Evolutionary conservation across 176 grass and related monocot species (phyloP), one percentile per base, ranked within the genome.

Genomic region (Phragmites australis): DNA sequence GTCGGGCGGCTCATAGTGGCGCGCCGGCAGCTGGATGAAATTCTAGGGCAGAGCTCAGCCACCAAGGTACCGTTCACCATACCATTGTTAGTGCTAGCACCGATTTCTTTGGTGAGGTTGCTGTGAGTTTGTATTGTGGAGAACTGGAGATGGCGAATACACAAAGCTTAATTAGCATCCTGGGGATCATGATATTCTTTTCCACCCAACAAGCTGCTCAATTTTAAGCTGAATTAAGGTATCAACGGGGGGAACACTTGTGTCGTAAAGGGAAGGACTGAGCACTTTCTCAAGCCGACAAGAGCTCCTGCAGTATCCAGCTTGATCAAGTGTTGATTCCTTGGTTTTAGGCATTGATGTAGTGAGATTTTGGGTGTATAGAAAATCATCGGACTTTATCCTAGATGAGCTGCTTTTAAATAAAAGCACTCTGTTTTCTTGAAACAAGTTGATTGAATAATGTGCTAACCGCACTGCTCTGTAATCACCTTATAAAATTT

Each of bases 1-100:
- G 89, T 97, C 5, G 92, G 92, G 17, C 72, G 89, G 70, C 87
- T 94, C 80, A 88, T 90, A 56, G 19, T 97, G 39, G 81, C 84
- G 9, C 94, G 89, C 51, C 72, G 85, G 50, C 90, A 91, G 80
- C 86, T 97, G 39, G 88, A 90, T 41, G 84, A 65, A 26, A 68
- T 97, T 68, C 68, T 97, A 65, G 87, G 86, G 13, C 94, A 94
- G 83, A n/a, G 90, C 92, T 85, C 83, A 91, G 90, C 90, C 43
- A 94, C 63, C 76, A 82, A 91, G 83, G 95, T 94, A 66, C n/a
- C n/a, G n/a, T n/a, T n/a, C 13, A 26, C 2, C 10, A 37, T 26
- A 0, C 42, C 42, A 25, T 37, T n/a, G 15, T 39, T 6, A 32
- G 39, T 5, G 22, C 5, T 15, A 17, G 14, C 16, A 8, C 8